phyloP scores from a whole-genome alignment of 1,284 basidiomycete genomes.

The Mycena citricolor region DNA sequence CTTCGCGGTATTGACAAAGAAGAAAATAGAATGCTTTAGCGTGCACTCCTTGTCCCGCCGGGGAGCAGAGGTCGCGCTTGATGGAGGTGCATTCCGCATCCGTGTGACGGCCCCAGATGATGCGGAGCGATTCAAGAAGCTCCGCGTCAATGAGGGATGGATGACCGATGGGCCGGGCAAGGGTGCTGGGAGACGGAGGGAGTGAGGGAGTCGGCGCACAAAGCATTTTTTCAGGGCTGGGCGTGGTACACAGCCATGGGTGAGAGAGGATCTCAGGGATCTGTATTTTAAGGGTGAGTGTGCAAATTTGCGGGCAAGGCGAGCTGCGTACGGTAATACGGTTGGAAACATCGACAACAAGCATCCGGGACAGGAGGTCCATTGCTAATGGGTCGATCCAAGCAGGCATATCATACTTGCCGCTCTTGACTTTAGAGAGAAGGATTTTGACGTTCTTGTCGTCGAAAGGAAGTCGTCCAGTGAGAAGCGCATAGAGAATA shows the following conservation, averaged over 20 bases:
- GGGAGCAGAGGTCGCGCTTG: constrained; percentile 62
- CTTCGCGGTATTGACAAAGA: constrained; percentile 77
- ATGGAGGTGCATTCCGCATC: constrained; percentile 53
- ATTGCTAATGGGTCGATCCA: constrained; percentile 74
- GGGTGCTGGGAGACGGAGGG: constrained; percentile 62
- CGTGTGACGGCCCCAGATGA: constrained; percentile 81
- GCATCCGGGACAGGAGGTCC: constrained; percentile 79
- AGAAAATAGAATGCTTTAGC: constrained; percentile 95
- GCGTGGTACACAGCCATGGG: constrained; percentile 69
- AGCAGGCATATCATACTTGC: constrained; percentile 80
- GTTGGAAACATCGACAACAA: constrained; percentile 85
- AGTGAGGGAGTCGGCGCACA: constrained; percentile 49
- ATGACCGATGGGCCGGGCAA: constrained; percentile 67
- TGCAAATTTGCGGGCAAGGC: neutral
- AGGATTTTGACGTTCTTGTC: constrained; percentile 83
- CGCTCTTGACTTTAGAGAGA: constrained; percentile 88
- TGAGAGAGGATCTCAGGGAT: constrained; percentile 87
- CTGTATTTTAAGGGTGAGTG: constrained; percentile 38
- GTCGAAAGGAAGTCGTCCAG: constrained; percentile 86
- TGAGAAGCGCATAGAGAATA: constrained; percentile 86
- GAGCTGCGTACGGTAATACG: constrained; percentile 74
- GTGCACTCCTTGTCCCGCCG: constrained; percentile 67
- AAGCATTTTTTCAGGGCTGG: constrained; percentile 38
- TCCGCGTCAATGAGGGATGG: constrained; percentile 81
- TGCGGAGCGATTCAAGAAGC: constrained; percentile 83